Evolutionary conservation across 164 flowering plant species (phyloP), one percentile per base, ranked within the genome.

Genomic region (Warburgia ugandensis): DNA sequence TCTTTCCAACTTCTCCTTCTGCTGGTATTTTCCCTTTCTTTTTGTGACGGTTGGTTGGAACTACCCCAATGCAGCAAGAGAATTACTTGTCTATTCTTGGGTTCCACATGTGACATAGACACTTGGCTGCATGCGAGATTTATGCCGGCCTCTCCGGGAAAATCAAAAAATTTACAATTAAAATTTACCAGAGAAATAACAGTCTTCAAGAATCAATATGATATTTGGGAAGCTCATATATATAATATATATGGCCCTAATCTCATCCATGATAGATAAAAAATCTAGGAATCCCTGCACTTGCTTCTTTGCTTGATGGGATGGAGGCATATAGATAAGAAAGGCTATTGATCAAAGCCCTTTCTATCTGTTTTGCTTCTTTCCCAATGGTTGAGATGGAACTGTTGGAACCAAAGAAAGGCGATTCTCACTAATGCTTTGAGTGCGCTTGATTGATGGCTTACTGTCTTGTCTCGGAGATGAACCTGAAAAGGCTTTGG

Each of bases 21-120:
- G 40, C 41, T 36, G 53, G 6, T 39, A 30, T 19, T 54, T 27
- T 9, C 42, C 6, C 28, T 47, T 26, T 21, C 52, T 39, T 33
- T 26, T 36, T 44, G n/a, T 31, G 51, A 29, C 51, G 45, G 26
- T 51, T 45, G 46, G 60, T 35, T 36, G 60, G 45, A n/a, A 42
- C 3, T 58, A 20, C 19, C 4, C 23, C 16, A 19, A 38, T 39
- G 16, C 27, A 13, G 1, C 19, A 14, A n/a, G n/a, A n/a, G n/a
- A n/a, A n/a, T 28, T 6, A 1, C 14, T 28, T 20, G 19, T 5
- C 19, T 16, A 38, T 8, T 38, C 41, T 38, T 17, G 14, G 41
- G 41, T 17, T 20, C 2, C 21, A 32, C 22, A 28, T 26, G 49
- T 45, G 49, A 45, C 14, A n/a, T 5, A 14, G 14, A 16, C 17